phyloP scores from a whole-genome alignment of 371 early-diverging fungal genomes.

The Mycotypha africana region DNA sequence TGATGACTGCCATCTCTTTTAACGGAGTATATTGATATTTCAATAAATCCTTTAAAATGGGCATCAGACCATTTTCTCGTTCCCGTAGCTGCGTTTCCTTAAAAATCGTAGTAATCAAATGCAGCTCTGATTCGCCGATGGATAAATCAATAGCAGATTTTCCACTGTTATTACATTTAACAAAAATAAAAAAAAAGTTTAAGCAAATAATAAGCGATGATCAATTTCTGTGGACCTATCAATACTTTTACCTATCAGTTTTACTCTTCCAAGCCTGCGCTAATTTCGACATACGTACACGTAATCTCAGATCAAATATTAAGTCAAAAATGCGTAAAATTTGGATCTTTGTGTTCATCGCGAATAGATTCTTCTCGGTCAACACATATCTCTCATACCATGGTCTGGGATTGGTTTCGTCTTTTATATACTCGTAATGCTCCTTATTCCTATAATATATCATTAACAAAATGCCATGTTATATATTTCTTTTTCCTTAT shows the following conservation, averaged over 20 bases:
- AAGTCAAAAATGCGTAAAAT: conserved; percentile 43
- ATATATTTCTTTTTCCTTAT: not conserved
- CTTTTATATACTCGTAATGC: conserved; percentile 18
- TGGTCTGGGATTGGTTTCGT: conserved; percentile 5
- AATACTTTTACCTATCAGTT: conserved; percentile 30
- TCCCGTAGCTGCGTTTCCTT: conserved; percentile 24
- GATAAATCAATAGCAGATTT: not conserved
- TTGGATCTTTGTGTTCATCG: conserved; percentile 47
- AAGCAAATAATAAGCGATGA: no score
- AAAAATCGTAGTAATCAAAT: conserved; percentile 2
- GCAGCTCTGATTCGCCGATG: not conserved
- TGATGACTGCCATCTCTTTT: conserved; percentile 36
- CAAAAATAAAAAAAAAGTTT: no score
- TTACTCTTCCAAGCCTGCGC: conserved; percentile 19
- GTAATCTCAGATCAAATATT: conserved; percentile 38
- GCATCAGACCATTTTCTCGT: conserved; percentile 34
- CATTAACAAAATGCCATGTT: not conserved
- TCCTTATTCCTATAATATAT: conserved; percentile 20
- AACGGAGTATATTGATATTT: conserved; percentile 43
- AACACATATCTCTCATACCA: conserved; percentile 36
- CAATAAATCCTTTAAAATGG: conserved; percentile 46
- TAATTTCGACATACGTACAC: conserved; percentile 32
- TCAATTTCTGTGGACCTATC: no score
- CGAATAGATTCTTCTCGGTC: conserved; percentile 33
- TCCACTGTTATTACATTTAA: no score